Evolutionary conservation across 1,284 basidiomycete species (phyloP), one percentile per base, ranked within the genome.

Genomic region (Melanopsichium pennsylvanicum): DNA sequence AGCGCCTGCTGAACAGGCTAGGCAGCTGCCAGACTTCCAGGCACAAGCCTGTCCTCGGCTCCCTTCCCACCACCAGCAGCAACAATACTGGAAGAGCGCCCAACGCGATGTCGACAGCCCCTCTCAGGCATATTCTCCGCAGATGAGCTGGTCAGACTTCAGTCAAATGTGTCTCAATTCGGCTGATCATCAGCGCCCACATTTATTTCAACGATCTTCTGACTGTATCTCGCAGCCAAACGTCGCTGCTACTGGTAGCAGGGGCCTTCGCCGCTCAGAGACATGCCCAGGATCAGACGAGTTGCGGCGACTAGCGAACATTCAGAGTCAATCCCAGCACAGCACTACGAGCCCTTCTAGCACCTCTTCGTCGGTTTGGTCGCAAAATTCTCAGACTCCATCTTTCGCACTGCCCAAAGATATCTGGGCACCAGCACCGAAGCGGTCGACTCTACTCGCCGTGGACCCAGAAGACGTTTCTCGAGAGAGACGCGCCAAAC

Each of bases 401-500:
- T 34, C 3, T 40, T 43, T 8, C 29, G 25, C 15, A n/a, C 44
- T 57, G 22, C 47, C 57, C 11, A 47, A 36, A 19, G 58, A 60
- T 5, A 68, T 68, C 19, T 68, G 64, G 64, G 64, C 64, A 2
- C 64, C 64, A 8, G 58, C 64, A 7, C 58, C 58, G 2, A 61
- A 54, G 25, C 52, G 57, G 22, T 44, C 58, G 5, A 50, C 45
- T 9, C 48, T 44, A 6, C 33, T 61, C 15, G 52, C 33, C 9
- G 50, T 54, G 2, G 64, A 68, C 33, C 64, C 64, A 3, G 64
- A 61, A 25, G 49, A 52, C 31, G 33, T 56, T 5, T 50, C 63
- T 16, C 39, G 23, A n/a, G 64, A 54, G 34, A 56, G 54, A 16
- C 42, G 64, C 2, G 39, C 49, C 33, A 57, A 54, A 26, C 54